These are phyloP conservation scores for Nakazawaea peltata DNA, from an alignment of 805 yeast species.

Conservation along the genomic window DNA sequence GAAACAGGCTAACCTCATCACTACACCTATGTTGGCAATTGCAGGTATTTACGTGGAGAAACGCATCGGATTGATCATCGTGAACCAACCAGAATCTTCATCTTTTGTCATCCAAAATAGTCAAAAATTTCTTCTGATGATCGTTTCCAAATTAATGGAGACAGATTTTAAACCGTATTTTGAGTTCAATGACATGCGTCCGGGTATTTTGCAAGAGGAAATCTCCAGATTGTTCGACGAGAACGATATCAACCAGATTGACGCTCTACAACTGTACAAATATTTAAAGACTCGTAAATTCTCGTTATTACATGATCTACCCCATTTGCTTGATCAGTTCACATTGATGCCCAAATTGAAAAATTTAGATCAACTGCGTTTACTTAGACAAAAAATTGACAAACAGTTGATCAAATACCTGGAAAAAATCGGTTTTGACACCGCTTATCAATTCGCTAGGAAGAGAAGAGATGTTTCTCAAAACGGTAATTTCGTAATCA, in stretches of 20 bases:
- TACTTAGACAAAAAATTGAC: constrained; percentile 8
- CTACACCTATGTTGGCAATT: constrained; percentile 6
- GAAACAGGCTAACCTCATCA: constrained; percentile 1
- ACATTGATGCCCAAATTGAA: constrained; percentile 5
- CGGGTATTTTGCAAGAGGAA: constrained; percentile 8
- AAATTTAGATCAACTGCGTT: constrained; percentile 4
- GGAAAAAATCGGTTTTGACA: constrained; percentile 4
- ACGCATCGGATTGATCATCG: constrained; percentile 6
- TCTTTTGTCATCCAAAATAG: constrained; percentile 10
- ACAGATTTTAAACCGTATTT: neutral
- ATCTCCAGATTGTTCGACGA: constrained; percentile 4
- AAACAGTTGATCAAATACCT: constrained; percentile 3
- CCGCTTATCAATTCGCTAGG: constrained; percentile 8
- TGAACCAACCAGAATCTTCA: constrained; percentile 3
- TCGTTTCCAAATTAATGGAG: constrained; percentile 1
- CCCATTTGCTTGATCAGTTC: constrained; percentile 1
- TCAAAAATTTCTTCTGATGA: constrained; percentile 1
- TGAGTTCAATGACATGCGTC: constrained; percentile 1
- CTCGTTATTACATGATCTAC: constrained; percentile 5
- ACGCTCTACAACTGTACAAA: constrained; percentile 4
- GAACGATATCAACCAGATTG: constrained; percentile 2
- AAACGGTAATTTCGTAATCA: constrained; percentile 10
- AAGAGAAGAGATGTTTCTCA: constrained; percentile 11
- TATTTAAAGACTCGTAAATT: constrained; percentile 4
- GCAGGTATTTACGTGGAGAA: constrained; percentile 10